Conservation (phyloP, 192 early-diverging fungal species). For the Dissophora ornata region DNA sequence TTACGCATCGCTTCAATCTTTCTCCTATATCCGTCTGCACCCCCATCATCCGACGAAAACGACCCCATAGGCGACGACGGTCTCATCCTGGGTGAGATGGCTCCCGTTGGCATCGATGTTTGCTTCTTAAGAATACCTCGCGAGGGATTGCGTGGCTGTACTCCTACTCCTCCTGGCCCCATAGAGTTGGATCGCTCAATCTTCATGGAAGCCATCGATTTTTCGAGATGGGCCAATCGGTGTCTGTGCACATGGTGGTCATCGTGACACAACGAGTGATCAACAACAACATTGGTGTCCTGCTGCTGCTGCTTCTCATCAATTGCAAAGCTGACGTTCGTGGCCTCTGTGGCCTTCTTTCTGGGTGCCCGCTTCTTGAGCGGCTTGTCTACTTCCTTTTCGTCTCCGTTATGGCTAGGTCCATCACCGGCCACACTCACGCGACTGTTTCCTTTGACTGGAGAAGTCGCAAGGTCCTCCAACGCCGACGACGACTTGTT, state of each 20-base stretch:
- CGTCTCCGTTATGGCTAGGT: constrained; percentile 9
- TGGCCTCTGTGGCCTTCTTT: constrained; percentile 7
- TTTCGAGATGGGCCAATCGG: constrained; percentile 37
- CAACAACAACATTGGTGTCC: constrained; percentile 13
- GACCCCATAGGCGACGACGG: constrained; percentile 40
- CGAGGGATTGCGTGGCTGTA: constrained; percentile 25
- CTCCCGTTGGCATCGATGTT: constrained; percentile 5
- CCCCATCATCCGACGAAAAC: constrained; percentile 28
- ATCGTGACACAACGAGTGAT: constrained; percentile 23
- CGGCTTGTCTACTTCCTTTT: constrained; percentile 13
- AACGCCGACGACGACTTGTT: not conserved
- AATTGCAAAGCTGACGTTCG: constrained; percentile 28
- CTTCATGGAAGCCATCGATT: constrained; percentile 20
- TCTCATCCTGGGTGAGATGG: constrained; percentile 27
- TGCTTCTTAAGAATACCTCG: constrained; percentile 17
- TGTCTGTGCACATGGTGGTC: constrained; percentile 46
- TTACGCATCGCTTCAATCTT: constrained; percentile 65
- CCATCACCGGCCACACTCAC: not conserved
- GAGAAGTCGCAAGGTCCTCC: too few relatives aligned
- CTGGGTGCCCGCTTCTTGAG: constrained; percentile 8
- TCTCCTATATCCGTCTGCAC: constrained; percentile 56
- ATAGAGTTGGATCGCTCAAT: constrained; percentile 5
- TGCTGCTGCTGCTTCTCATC: not conserved
- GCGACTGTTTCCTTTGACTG: too few relatives aligned
- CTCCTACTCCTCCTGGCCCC: constrained; percentile 18